Evolutionary conservation across 768 basidiomycete species (phyloP).

Genomic region (Saitozyma podzolica): DNA sequence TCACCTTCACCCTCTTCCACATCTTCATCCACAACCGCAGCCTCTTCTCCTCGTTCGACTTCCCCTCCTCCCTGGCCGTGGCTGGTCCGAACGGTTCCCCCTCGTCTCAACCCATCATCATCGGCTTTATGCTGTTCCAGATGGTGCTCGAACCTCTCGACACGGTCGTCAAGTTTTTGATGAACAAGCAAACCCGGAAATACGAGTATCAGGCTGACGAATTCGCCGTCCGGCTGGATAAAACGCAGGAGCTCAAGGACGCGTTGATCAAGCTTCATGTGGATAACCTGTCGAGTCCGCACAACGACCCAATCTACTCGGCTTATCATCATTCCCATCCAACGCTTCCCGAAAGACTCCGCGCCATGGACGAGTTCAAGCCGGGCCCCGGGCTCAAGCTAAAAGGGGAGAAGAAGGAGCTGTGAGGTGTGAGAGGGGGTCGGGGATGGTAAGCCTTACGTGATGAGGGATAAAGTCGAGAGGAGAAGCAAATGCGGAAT

Average conservation of each 20-base stretch:
- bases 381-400: slow-evolving; percentile 13
- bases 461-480: too few relatives aligned
- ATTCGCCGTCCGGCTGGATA: slow-evolving; percentile 80
- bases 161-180: slow-evolving; percentile 52
- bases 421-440: slow-evolving; percentile 7
- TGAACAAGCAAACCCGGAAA: slow-evolving; percentile 78
- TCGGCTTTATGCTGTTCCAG: slow-evolving; percentile 54
- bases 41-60: slow-evolving; percentile 51
- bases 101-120: slow-evolving; percentile 46
- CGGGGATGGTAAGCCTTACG: too few relatives aligned
- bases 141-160: slow-evolving; percentile 53
- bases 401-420: slow-evolving; percentile 30
- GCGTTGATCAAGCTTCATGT: slow-evolving; percentile 84
- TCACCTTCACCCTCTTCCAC: slow-evolving; percentile 58
- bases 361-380: slow-evolving; percentile 63
- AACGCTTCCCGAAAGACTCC: slow-evolving; percentile 83
- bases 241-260: slow-evolving; percentile 50
- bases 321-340: slow-evolving; percentile 96
- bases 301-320: slow-evolving; percentile 95
- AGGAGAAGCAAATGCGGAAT: too few relatives aligned
- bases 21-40: slow-evolving; percentile 53
- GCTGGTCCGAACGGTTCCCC: slow-evolving; percentile 21
- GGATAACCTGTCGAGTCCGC: slow-evolving; percentile 87
- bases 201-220: slow-evolving; percentile 90
- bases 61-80: slow-evolving; percentile 38